Conservation (phyloP, 192 early-diverging fungal genomes). For the Backusella westeae region DNA sequence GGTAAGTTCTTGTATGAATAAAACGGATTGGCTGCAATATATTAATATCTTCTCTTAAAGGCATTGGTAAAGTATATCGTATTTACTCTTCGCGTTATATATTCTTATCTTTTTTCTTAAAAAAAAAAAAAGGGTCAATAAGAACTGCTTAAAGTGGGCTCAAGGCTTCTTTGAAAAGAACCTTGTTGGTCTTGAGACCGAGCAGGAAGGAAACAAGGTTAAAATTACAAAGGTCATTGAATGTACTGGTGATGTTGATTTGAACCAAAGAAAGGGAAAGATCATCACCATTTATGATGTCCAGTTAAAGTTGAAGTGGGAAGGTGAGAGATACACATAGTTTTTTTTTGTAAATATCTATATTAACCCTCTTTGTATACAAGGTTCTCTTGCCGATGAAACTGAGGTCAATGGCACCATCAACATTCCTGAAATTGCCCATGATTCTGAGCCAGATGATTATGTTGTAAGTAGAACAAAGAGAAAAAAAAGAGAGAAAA, state of each 20-base stretch:
- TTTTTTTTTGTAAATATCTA: no score
- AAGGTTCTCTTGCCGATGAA: slow-evolving; percentile 56
- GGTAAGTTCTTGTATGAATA: slow-evolving; percentile 28
- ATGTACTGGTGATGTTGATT: slow-evolving; percentile 84
- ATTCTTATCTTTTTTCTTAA: background rate
- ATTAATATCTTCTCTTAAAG: slow-evolving; percentile 19
- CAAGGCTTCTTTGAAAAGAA: slow-evolving; percentile 74
- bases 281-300: slow-evolving; percentile 94
- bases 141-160: slow-evolving; percentile 93
- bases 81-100: background rate
- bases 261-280: slow-evolving; percentile 96
- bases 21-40: background rate
- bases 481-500: background rate
- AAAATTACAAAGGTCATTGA: slow-evolving; percentile 59
- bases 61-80: slow-evolving; percentile 40
- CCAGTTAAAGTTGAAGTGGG: slow-evolving; percentile 73
- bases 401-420: slow-evolving; percentile 71
- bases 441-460: slow-evolving; percentile 84
- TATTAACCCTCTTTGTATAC: background rate
- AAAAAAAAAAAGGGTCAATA: slow-evolving; percentile 67
- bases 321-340: slow-evolving; percentile 34
- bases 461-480: slow-evolving; percentile 57
- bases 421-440: slow-evolving; percentile 85
- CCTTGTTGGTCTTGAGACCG: slow-evolving; percentile 54
- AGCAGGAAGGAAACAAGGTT: slow-evolving; percentile 55